phyloP scores from a whole-genome alignment of 192 early-diverging fungal species.

The Coemansia sp. region DNA sequence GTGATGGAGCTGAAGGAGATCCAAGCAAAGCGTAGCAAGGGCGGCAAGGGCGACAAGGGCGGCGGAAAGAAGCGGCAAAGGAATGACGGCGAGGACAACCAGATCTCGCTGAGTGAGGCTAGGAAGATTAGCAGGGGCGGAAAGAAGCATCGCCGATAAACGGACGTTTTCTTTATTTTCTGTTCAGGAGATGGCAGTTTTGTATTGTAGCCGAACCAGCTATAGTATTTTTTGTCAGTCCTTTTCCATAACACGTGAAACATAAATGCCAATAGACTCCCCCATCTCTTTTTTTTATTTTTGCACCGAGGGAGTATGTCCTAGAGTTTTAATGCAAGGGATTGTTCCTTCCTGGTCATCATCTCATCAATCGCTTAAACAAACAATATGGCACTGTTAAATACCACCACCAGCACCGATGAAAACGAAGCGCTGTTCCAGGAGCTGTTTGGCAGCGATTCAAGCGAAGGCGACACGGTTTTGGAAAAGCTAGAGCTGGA shows the following conservation, averaged over 20 bases:
- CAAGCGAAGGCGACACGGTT: not conserved
- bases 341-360: too few species aligned
- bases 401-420: not conserved
- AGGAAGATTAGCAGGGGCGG: conserved; percentile 41
- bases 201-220: not conserved
- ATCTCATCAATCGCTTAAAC: not conserved
- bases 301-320: too few species aligned
- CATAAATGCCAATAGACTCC: not conserved
- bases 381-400: not conserved
- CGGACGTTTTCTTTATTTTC: not conserved
- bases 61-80: conserved; percentile 44
- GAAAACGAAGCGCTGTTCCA: conserved; percentile 2
- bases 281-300: too few species aligned
- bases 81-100: conserved; percentile 50
- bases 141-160: not conserved
- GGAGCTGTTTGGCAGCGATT: conserved; percentile 25
- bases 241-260: not conserved
- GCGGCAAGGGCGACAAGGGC: conserved; percentile 12
- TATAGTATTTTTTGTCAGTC: too few species aligned
- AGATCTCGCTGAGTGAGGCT: conserved; percentile 51
- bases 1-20: conserved; percentile 83
- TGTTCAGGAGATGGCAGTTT: not conserved
- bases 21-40: conserved; percentile 34
- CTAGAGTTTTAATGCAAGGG: too few species aligned
- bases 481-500: not conserved